Evolutionary conservation across 306 rosid species (phyloP), one percentile per base, ranked within the genome.

Genomic region (Benincasa hispida): DNA sequence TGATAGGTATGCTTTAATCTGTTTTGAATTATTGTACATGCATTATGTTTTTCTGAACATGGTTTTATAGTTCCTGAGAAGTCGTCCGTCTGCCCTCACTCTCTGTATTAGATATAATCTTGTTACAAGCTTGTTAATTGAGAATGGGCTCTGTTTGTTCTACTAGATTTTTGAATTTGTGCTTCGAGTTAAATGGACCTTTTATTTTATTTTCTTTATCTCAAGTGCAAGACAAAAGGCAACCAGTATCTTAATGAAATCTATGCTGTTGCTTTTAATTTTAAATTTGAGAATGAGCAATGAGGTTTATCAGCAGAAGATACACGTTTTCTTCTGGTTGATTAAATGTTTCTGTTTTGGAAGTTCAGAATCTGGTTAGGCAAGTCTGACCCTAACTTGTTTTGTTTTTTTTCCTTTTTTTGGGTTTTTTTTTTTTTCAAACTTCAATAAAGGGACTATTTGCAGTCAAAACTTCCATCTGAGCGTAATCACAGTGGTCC

Each of bases 401-500:
- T 42, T 21, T 42, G 3, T 69, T 45, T 50, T 0, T 48, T n/a
- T n/a, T n/a, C n/a, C n/a, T n/a, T n/a, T n/a, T n/a, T n/a, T n/a
- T n/a, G n/a, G n/a, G n/a, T n/a, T n/a, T n/a, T n/a, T 48, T 6
- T 50, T 50, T 50, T 50, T 17, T 17, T 15, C 25, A 72, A 77
- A 55, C 42, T 69, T 19, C 83, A 75, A 83, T 79, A 80, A 87
- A 95, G 99, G 99, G 97, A 95, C 86, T 78, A 82, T 81, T 75
- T 80, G 72, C 97, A 87, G 79, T 39, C 88, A 65, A 95, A 87
- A 78, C 80, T 77, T 79, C 81, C 73, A 81, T 72, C 82, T 14
- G 98, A 95, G 69, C 83, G 96, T 72, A 92, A 79, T 82, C 91
- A 82, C 72, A 90, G 99, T 78, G 97, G 99, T 79, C 82, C 96